phyloP scores from a whole-genome alignment of 805 yeast species.

The Yamadazyma philogaea region DNA sequence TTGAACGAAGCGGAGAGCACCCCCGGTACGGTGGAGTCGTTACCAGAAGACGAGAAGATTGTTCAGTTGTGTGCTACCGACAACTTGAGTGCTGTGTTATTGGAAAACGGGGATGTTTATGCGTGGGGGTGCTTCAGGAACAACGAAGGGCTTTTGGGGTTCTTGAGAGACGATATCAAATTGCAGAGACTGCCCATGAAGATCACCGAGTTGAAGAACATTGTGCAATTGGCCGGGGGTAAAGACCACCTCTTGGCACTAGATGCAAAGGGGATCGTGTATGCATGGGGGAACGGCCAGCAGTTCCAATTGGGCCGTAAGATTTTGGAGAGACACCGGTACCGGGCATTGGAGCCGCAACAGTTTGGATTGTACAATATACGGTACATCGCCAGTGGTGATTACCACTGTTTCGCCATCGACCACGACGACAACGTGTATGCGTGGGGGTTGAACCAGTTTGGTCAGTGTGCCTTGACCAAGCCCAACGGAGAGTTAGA shows the following conservation, averaged over 20 bases:
- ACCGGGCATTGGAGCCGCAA: conserved; percentile 72
- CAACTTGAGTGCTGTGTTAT: conserved; percentile 77
- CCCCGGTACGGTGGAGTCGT: conserved; percentile 70
- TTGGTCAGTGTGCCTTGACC: conserved; percentile 85
- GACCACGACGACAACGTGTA: conserved; percentile 65
- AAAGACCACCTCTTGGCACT: conserved; percentile 88
- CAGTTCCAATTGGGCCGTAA: conserved; percentile 89
- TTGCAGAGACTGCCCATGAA: conserved; percentile 68
- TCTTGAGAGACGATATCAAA: conserved; percentile 53
- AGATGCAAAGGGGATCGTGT: conserved; percentile 80
- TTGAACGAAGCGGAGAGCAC: conserved; percentile 87
- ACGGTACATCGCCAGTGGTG: conserved; percentile 85
- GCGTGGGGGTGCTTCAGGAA: conserved; percentile 98
- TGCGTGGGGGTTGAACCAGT: conserved; percentile 96
- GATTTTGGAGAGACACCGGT: conserved; percentile 73
- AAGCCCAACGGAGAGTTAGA: conserved; percentile 64
- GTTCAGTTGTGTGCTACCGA: conserved; percentile 90
- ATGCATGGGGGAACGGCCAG: conserved; percentile 97
- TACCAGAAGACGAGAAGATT: conserved; percentile 51
- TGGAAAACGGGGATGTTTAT: conserved; percentile 80
- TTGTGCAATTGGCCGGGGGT: conserved; percentile 85
- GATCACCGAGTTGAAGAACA: conserved; percentile 57
- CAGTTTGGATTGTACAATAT: conserved; percentile 79
- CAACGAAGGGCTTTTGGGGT: conserved; percentile 89
- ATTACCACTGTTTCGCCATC: conserved; percentile 92